Evolutionary conservation across 805 yeast species (phyloP), one percentile per base, ranked within the genome.

Genomic region (Wickerhamiella lipophila): DNA sequence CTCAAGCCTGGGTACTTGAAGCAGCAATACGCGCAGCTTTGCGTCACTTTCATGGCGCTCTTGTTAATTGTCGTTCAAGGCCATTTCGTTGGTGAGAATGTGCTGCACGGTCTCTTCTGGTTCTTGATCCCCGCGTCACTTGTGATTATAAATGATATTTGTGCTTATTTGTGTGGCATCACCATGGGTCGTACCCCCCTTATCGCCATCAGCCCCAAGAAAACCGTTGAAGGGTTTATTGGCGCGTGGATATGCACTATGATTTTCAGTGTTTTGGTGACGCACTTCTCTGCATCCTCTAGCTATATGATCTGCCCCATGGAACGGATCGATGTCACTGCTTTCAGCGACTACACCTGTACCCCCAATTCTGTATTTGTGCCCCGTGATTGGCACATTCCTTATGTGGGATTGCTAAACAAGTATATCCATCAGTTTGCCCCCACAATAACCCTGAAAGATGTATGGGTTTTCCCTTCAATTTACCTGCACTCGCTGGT

Each of bases 231-330:
- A 68, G 98, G 98, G 2, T 92, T 92, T 60, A 68, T 89, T 45
- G 98, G 98, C 47, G 98, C 97, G 15, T 92, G 98, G 98, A 66
- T 86, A 43, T 89, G 92, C 61, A 92, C 98, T 8, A 79, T 84
- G 6, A 53, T 83, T 30, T 78, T 83, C 53, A 85, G 89, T 0
- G 66, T 85, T 23, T 47, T 79, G 6, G 71, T 87, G 47, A 74
- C 94, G 1, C 75, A 75, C 56, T 60, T 81, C 47, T 70, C 87
- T 54, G 70, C 82, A 34, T 73, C 76, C 46, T 79, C 77, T 55
- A 75, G 75, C 59, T 92, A 81, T 65, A 68, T 92, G 71, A 84
- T 83, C 53, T 92, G 98, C 64, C 97, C 97, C 9, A 87, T 87
- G 29, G 71, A 70, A 35, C 74, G 76, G 50, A 53, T 66, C 35